Conservation (phyloP, 148 eudicot species). For the Vaccinium corymbosum region DNA sequence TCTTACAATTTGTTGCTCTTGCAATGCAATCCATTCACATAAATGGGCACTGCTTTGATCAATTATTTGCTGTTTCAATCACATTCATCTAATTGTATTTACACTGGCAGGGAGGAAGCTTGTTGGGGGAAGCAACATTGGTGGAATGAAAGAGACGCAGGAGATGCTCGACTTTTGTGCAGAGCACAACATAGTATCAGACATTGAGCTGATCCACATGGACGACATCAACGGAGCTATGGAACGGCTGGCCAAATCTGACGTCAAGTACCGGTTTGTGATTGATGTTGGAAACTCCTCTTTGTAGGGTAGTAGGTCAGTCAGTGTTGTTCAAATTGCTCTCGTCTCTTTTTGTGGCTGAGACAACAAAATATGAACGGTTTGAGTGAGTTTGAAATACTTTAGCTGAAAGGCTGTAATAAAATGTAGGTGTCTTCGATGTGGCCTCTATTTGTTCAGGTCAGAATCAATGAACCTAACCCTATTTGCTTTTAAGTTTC, state of each 20-base stretch:
- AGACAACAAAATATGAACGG: neutral
- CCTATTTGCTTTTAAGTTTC: neutral
- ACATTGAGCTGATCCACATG: conserved; percentile 52
- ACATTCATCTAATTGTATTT: neutral
- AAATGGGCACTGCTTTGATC: neutral
- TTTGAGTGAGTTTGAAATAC: neutral
- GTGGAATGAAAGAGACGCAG: conserved; percentile 66
- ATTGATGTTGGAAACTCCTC: conserved; percentile 55
- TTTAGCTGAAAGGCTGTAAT: neutral
- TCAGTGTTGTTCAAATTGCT: neutral
- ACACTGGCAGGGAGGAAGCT: conserved; percentile 40
- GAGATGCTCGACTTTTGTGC: conserved; percentile 67
- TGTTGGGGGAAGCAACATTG: conserved; percentile 58
- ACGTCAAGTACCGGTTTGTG: conserved; percentile 64
- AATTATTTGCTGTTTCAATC: neutral
- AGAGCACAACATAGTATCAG: conserved; percentile 45
- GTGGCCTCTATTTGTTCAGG: neutral
- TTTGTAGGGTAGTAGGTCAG: conserved; percentile 11
- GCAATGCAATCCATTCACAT: neutral
- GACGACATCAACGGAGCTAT: conserved; percentile 46
- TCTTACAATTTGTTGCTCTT: neutral
- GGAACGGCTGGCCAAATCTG: conserved; percentile 53
- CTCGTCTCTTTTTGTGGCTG: neutral
- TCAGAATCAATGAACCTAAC: neutral
- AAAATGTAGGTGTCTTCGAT: neutral